phyloP scores from a whole-genome alignment of 495 filamentous ascomycete species.

The Friedmanniomyces endolithicus region DNA sequence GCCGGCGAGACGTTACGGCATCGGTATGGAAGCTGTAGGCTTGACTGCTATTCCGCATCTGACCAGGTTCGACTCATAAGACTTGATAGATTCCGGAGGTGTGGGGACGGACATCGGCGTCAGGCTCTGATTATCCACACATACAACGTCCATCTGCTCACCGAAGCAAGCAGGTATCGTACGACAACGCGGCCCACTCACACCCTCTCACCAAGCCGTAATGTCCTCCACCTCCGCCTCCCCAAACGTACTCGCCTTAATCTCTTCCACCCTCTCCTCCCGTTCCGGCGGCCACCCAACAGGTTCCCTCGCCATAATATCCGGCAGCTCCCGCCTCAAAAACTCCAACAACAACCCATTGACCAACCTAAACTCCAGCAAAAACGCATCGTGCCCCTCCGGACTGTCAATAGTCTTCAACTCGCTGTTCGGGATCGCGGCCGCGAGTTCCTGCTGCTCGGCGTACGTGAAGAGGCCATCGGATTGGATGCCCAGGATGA shows the following conservation, averaged over 20 bases:
- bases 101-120: too few species aligned
- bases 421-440: constrained; percentile 62
- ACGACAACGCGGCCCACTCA: too few species aligned
- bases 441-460: constrained; percentile 84
- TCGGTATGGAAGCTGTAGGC: neutral
- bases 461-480: constrained; percentile 95
- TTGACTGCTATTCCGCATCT: neutral
- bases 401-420: constrained; percentile 80
- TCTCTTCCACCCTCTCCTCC: constrained; percentile 33
- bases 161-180: too few species aligned
- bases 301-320: constrained; percentile 62
- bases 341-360: constrained; percentile 79
- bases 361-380: constrained; percentile 94
- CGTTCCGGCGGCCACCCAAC: constrained; percentile 26
- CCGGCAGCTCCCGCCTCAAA: constrained; percentile 65
- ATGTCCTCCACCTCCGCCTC: constrained; percentile 96
- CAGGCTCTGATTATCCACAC: too few species aligned
- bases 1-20: neutral
- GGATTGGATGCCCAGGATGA: constrained; percentile 85
- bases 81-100: too few species aligned
- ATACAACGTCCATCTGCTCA: too few species aligned
- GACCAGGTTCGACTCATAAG: too few species aligned
- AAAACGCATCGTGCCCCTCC: constrained; percentile 92
- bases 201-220: constrained; percentile 61
- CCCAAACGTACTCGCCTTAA: constrained; percentile 77